Conservation (phyloP, 352 stramenopile genomes). For the Pythium plurisporium region DNA sequence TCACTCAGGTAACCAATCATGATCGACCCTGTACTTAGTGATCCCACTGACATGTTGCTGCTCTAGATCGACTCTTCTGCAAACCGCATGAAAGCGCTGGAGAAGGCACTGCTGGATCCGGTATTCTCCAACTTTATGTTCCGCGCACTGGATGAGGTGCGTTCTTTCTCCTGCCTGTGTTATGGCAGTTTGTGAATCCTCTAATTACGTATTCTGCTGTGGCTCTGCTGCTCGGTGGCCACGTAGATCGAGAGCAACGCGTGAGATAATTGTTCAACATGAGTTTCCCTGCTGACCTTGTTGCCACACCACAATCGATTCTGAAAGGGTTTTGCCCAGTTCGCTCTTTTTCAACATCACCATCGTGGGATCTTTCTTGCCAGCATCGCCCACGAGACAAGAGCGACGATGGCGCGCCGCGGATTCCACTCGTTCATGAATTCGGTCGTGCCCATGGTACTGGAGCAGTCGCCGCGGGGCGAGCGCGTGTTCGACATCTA, state of each 20-base stretch:
- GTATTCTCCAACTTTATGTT: constrained; percentile 80
- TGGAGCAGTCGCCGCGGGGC: constrained; percentile 90
- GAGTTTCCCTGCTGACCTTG: too few species aligned
- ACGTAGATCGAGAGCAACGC: constrained; percentile 12
- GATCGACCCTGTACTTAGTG: too few species aligned
- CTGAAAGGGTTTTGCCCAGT: constrained; percentile 4
- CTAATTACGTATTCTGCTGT: neutral
- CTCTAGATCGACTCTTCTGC: constrained; percentile 56
- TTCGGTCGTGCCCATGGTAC: constrained; percentile 90
- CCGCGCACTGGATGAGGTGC: constrained; percentile 56
- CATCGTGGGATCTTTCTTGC: constrained; percentile 1
- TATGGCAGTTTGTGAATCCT: neutral
- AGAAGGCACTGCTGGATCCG: constrained; percentile 70
- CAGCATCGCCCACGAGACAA: neutral
- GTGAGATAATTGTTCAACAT: neutral
- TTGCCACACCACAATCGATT: constrained; percentile 11
- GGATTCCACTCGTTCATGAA: constrained; percentile 53
- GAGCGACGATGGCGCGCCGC: constrained; percentile 27
- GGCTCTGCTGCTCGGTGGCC: too few species aligned
- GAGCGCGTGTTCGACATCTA: constrained; percentile 98
- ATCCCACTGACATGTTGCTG: neutral
- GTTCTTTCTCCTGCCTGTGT: neutral
- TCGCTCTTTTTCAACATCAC: neutral
- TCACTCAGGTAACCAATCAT: constrained; percentile 41
- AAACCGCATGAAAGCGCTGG: constrained; percentile 66